Base-by-base conservation (phyloP, 164 flowering plant species). In the Piper longum region DNA sequence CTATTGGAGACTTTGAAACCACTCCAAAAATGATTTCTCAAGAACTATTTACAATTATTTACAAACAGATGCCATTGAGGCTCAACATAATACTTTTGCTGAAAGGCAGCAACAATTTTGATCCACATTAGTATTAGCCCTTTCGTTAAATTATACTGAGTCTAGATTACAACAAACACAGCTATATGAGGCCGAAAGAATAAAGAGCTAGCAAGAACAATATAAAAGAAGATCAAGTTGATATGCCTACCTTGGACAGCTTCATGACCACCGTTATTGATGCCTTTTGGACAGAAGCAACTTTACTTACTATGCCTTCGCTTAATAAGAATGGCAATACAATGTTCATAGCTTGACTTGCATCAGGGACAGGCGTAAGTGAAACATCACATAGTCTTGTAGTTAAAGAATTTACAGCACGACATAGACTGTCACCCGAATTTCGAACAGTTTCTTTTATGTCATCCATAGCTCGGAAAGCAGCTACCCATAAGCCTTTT, bases 401-500 rank as follows among this genome's bases (percentile, higher is more conserved):
- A 17, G 97, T 87, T 51, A 93, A 75, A 17, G 97, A 81, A 63
- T 82, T 80, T 41, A 90, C 66, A 62, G 89, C 74, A 62, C 96
- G 96, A 59, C 97, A 93, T 73, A 93, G 77, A 66, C 87, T 87
- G 60, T 90, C 97, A 56, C 97, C 99, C 68, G 99, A 80, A 74
- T 72, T 87, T 70, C 99, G 75, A 57, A 93, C 99, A 61, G 97
- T 88, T 68, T 93, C 99, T 77, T 93, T 93, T 71, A 93, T 88
- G 77, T 93, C 99, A 82, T 93, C 99, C 97, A 93, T 90, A 59
- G 96, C 93, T 56, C 97, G 96, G 63, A 88, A 93, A 66, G 99
- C 87, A 45, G 84, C 89, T 4, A 66, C 76, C 99, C 99, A 93
- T 69, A 93, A 70, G 67, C 73, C 80, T 66, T 73, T 88, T 72